phyloP scores from a whole-genome alignment of 352 stramenopile genomes.

The Phytophthora tentaculata region DNA sequence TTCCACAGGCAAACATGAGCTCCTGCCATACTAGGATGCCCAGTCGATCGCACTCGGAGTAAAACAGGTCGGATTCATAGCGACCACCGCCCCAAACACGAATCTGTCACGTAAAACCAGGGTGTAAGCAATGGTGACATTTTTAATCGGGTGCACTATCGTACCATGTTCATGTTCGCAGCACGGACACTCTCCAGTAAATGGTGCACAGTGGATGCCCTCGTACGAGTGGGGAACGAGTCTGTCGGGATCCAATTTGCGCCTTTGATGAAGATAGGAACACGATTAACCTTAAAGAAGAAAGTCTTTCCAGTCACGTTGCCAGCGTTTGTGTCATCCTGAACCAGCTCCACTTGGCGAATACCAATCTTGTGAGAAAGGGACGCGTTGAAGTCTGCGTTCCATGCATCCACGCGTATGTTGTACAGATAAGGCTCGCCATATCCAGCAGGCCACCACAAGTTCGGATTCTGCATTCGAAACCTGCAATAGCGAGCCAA shows the following conservation, averaged over 20 bases:
- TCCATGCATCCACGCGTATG: conserved; percentile 48
- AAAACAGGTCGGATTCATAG: conserved; percentile 88
- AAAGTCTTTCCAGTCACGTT: conserved; percentile 64
- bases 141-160: neutral
- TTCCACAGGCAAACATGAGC: conserved; percentile 91
- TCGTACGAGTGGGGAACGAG: conserved; percentile 72
- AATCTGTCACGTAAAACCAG: conserved; percentile 42
- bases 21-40: conserved; percentile 92
- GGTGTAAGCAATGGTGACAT: neutral
- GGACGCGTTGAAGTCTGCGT: conserved; percentile 33
- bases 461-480: conserved; percentile 47
- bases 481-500: conserved; percentile 36
- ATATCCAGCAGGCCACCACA: conserved; percentile 82
- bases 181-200: conserved; percentile 60
- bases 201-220: conserved; percentile 43
- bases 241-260: conserved; percentile 85
- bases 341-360: conserved; percentile 64
- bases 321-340: conserved; percentile 56
- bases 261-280: conserved; percentile 76
- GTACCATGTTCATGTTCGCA: conserved; percentile 89
- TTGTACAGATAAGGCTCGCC: conserved; percentile 70
- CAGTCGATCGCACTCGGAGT: conserved; percentile 77
- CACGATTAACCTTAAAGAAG: conserved; percentile 75
- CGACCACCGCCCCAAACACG: conserved; percentile 89
- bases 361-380: conserved; percentile 62